These are phyloP conservation scores for Draba incana DNA, from an alignment of 345 rosid genomes.

Conservation along the genomic window DNA sequence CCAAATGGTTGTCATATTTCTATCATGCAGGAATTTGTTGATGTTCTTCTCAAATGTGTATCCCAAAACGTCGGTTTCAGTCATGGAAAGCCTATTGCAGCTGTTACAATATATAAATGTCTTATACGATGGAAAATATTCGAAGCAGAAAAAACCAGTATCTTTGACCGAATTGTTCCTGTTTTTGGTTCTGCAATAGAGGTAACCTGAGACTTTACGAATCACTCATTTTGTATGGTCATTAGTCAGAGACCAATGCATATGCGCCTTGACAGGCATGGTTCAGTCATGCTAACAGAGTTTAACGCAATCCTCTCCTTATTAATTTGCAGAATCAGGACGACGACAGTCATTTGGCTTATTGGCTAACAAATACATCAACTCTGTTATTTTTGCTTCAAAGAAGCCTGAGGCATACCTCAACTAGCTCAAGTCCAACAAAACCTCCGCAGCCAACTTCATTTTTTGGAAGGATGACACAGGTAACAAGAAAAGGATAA, in stretches of 20 bases:
- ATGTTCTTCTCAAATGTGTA: constrained; percentile 70
- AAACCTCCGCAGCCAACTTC: constrained; percentile 77
- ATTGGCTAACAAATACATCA: constrained; percentile 91
- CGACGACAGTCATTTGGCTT: constrained; percentile 75
- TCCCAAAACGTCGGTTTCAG: constrained; percentile 71
- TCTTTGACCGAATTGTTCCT: constrained; percentile 90
- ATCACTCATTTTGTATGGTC: constrained; percentile 1
- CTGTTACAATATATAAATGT: constrained; percentile 87
- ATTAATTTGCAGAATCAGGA: constrained; percentile 72
- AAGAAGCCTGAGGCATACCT: constrained; percentile 65
- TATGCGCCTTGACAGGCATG: neutral
- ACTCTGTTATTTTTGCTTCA: constrained; percentile 80
- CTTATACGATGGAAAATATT: constrained; percentile 87
- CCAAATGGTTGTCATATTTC: constrained; percentile 38
- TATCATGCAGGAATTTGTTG: constrained; percentile 67
- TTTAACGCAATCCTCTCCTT: constrained; percentile 20
- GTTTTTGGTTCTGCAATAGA: constrained; percentile 89
- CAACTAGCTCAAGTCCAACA: constrained; percentile 55
- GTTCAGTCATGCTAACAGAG: constrained; percentile 1
- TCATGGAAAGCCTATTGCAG: constrained; percentile 83
- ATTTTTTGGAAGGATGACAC: constrained; percentile 86
- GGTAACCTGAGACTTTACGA: constrained; percentile 69
- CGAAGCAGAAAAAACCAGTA: constrained; percentile 93
- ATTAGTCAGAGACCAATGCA: too few relatives aligned
- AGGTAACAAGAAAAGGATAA: constrained; percentile 47